A percentile compares a stretch with the other conserved stretches of the same genome.
These are phyloP conservation scores for Dictyostelium citrinum DNA, from an alignment of 78 protist species.

Conservation along the genomic window DNA sequence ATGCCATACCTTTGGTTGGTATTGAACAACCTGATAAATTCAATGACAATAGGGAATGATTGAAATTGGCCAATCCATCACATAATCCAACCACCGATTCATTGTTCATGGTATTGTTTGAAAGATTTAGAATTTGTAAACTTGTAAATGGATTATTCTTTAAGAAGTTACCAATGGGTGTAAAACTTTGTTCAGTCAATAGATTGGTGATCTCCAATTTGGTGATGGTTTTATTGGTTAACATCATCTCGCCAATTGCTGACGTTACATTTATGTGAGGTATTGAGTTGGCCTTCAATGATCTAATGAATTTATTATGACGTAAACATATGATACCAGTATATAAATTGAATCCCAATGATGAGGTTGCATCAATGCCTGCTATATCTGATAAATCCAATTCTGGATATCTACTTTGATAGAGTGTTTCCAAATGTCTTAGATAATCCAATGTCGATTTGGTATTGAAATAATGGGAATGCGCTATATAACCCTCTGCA, in stretches of 20 bases:
- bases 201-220: slow-evolving; percentile 11
- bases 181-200: slow-evolving; percentile 43
- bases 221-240: slow-evolving; percentile 40
- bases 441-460: slow-evolving; percentile 63
- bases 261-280: slow-evolving; percentile 65
- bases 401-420: slow-evolving; percentile 56
- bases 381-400: slow-evolving; percentile 37
- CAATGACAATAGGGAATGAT: slow-evolving; percentile 18
- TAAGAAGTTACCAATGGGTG: slow-evolving; percentile 45
- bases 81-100: slow-evolving; percentile 18
- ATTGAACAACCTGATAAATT: slow-evolving; percentile 39
- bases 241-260: slow-evolving; percentile 56
- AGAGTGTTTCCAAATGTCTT: slow-evolving; percentile 59
- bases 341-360: slow-evolving; percentile 48
- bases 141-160: not conserved
- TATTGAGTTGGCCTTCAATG: not conserved
- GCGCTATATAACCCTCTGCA: slow-evolving; percentile 67
- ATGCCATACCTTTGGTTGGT: slow-evolving; percentile 28
- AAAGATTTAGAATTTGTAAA: slow-evolving; percentile 21
- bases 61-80: slow-evolving; percentile 49
- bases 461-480: slow-evolving; percentile 54
- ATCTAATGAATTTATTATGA: slow-evolving; percentile 55
- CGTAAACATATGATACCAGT: slow-evolving; percentile 29
- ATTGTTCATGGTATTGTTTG: slow-evolving; percentile 26
- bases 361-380: slow-evolving; percentile 49